Conservation (phyloP, 257 asterid genomes). For the Penstemon eatonii region DNA sequence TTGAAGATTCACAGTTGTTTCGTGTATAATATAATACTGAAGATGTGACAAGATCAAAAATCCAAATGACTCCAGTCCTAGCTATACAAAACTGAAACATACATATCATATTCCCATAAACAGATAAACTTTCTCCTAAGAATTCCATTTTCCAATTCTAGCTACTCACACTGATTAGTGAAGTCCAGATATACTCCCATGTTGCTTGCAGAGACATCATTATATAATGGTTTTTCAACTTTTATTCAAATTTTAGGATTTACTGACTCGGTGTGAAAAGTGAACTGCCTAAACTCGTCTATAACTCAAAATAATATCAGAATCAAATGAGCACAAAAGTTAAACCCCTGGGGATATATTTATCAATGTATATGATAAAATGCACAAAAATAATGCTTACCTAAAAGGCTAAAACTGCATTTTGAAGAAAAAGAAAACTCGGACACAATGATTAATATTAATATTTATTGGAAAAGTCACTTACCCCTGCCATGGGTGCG, state of each 20-base stretch:
- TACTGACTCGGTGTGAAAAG: background rate
- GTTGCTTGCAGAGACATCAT: background rate
- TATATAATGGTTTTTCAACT: background rate
- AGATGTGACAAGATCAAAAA: background rate
- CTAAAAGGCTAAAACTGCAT: background rate
- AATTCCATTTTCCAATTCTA: background rate
- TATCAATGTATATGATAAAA: constrained; percentile 2
- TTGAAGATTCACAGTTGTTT: too few species aligned
- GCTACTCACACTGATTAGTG: background rate
- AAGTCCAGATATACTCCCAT: background rate
- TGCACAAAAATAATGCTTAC: background rate
- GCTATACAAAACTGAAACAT: background rate
- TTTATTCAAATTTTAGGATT: background rate
- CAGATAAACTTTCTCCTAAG: background rate
- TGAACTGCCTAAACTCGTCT: constrained; percentile 5
- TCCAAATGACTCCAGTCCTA: background rate
- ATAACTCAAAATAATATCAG: background rate
- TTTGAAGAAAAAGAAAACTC: constrained; percentile 6
- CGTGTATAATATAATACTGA: background rate
- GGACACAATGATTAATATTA: background rate
- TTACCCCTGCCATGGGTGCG: constrained; percentile 82
- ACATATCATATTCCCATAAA: background rate
- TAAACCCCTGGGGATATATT: background rate
- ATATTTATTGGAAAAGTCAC: constrained; percentile 25
- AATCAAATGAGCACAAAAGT: constrained; percentile 2